phyloP scores from a whole-genome alignment of 768 basidiomycete species.

The Postia placenta region DNA sequence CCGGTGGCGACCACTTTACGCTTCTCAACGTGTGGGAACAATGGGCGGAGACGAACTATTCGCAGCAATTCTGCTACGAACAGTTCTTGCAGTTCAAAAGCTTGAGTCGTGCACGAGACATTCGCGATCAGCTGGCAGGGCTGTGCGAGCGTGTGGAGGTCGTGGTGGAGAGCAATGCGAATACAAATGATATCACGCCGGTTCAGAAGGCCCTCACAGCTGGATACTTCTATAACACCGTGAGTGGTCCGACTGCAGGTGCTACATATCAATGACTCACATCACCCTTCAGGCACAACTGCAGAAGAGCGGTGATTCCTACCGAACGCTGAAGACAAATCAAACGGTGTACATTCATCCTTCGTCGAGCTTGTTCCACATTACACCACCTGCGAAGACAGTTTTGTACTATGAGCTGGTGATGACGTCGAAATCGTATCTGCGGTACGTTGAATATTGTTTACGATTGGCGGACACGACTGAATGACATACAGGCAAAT shows the following conservation, averaged over 20 bases:
- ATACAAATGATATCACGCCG: constrained; percentile 87
- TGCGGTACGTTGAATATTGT: constrained; percentile 55
- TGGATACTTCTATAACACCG: constrained; percentile 95
- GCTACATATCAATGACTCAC: background rate
- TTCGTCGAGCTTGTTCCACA: constrained; percentile 90
- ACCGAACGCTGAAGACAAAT: constrained; percentile 92
- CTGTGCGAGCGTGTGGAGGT: constrained; percentile 97
- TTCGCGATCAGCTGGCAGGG: constrained; percentile 90
- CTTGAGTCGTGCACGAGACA: constrained; percentile 89
- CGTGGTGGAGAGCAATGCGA: constrained; percentile 79
- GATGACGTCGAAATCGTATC: constrained; percentile 95
- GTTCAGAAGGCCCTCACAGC: constrained; percentile 94
- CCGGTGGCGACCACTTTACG: constrained; percentile 97
- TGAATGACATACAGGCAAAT: constrained; percentile 85
- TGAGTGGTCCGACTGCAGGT: constrained; percentile 27
- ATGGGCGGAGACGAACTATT: constrained; percentile 97
- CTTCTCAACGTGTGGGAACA: constrained; percentile 98
- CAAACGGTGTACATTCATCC: constrained; percentile 98
- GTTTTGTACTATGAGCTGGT: constrained; percentile 95
- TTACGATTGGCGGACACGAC: too few relatives aligned
- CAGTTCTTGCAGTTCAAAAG: constrained; percentile 95
- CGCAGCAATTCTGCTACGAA: constrained; percentile 95
- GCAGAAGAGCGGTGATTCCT: constrained; percentile 95
- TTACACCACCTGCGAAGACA: constrained; percentile 88
- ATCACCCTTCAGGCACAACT: constrained; percentile 65